Evolutionary conservation across 2,329 filamentous ascomycete species (phyloP), one percentile per base, ranked within the genome.

Genomic region (Geoglossum cookeanum): DNA sequence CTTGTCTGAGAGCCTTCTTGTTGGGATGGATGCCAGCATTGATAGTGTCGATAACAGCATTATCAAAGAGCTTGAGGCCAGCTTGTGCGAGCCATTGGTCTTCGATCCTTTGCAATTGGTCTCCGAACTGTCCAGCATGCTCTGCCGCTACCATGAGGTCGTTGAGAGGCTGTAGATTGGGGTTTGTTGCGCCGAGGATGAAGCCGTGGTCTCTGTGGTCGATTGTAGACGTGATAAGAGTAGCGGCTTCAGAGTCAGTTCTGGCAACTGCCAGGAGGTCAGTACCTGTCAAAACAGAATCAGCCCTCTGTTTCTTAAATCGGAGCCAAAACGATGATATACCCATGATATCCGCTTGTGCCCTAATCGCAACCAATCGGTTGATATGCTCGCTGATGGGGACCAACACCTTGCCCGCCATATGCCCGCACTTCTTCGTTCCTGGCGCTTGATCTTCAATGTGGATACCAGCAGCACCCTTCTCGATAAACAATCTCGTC

Each of bases 341-440:
- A 81, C 85, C 92, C 92, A 98, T 97, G 67, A 98, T 97, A 68
- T 98, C 92, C 64, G 92, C 91, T 73, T 98, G 92, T 3, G 92
- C 91, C 60, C 92, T 85, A 69, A 98, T 97, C 64, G 92, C 90
- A 55, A 98, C 89, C 57, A 98, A 78, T 57, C 92, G 85, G 76
- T 96, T 97, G 74, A 97, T 96, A 75, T 98, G 92, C 75, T 98
- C 92, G 72, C 82, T 87, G 68, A 96, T 94, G 55, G 92, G 92
- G 56, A 98, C 92, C 60, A 98, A 77, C 48, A 97, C 92, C 75
- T 97, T 97, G 67, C 92, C 92, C 63, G 92, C 92, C 92, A 97
- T 97, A 74, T 97, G 92, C 61, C 92, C 92, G 70, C 92, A 98
- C 80, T 98, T 98, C 81, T 98, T 98, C 55, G 92, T 97, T 57